These are phyloP conservation scores for Flueggea neowawraea DNA, from an alignment of 441 rosid species.

Conservation along the genomic window DNA sequence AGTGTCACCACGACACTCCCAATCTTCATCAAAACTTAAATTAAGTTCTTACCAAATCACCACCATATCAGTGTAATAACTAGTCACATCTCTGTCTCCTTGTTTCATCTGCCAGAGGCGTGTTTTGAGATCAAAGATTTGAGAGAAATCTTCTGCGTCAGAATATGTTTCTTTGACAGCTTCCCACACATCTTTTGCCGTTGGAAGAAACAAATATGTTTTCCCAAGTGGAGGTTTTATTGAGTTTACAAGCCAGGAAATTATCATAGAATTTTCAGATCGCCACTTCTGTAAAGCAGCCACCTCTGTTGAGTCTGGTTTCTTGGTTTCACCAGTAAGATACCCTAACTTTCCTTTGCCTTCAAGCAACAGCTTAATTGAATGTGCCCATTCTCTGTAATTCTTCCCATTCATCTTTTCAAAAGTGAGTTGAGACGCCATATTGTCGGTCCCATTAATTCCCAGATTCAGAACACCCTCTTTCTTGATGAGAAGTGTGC, in stretches of 20 bases:
- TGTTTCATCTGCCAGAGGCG: conserved; percentile 3
- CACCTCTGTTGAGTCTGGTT: background rate
- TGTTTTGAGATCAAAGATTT: conserved; percentile 8
- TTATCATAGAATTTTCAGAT: background rate
- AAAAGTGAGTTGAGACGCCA: background rate
- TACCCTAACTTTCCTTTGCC: background rate
- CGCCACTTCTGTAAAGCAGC: background rate
- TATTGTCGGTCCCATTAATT: no score
- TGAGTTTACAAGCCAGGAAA: conserved; percentile 2
- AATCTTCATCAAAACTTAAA: background rate
- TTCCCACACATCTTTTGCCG: background rate
- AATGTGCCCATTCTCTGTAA: background rate
- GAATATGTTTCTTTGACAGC: background rate
- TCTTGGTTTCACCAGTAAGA: background rate
- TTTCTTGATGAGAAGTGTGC: no score
- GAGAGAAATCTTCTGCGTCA: conserved; percentile 4
- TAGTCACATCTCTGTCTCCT: conserved; percentile 4
- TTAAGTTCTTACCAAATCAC: conserved; percentile 2
- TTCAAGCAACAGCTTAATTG: background rate
- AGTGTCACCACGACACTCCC: background rate
- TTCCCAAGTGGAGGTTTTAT: conserved; percentile 4
- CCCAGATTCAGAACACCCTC: no score
- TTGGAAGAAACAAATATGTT: background rate
- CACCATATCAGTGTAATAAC: conserved; percentile 2
- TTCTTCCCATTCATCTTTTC: background rate